phyloP scores from a whole-genome alignment of 768 basidiomycete genomes.

The Pilatotrama ljubarskyi region DNA sequence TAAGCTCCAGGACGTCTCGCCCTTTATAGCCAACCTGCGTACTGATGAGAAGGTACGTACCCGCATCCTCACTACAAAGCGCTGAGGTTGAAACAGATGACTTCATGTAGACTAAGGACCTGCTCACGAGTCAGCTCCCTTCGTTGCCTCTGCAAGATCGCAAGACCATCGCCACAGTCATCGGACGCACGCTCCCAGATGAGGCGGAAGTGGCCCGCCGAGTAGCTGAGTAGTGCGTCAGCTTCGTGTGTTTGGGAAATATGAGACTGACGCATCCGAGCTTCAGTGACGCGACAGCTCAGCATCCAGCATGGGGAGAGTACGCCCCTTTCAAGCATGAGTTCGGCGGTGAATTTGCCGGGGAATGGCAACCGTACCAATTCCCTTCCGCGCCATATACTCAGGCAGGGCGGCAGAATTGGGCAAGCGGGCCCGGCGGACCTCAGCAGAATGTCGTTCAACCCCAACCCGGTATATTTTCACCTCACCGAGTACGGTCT shows the following conservation, averaged over 20 bases:
- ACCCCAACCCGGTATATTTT: background rate
- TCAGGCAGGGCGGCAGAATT: background rate
- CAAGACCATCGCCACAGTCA: conserved; percentile 52
- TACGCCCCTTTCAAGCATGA: conserved; percentile 15
- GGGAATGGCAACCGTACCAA: conserved; percentile 14
- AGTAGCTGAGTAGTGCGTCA: conserved; percentile 52
- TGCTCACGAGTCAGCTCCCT: conserved; percentile 49
- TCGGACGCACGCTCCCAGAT: conserved; percentile 46
- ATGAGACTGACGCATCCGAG: background rate
- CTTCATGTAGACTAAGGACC: conserved; percentile 19
- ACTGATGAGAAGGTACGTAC: conserved; percentile 43
- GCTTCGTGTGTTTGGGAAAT: background rate
- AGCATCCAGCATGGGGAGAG: conserved; percentile 11
- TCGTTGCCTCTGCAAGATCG: conserved; percentile 45
- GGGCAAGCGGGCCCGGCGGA: background rate
- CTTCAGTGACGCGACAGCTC: background rate
- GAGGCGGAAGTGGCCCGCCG: conserved; percentile 43
- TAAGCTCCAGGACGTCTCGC: conserved; percentile 52
- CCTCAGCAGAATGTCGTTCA: background rate
- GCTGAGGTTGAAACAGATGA: background rate
- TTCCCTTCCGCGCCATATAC: conserved; percentile 4
- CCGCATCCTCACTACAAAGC: conserved; percentile 6
- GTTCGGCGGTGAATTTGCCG: background rate
- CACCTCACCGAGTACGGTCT: background rate
- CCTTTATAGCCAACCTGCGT: conserved; percentile 52